phyloP scores from a whole-genome alignment of 768 basidiomycete genomes.

The Amanita jacksonii region DNA sequence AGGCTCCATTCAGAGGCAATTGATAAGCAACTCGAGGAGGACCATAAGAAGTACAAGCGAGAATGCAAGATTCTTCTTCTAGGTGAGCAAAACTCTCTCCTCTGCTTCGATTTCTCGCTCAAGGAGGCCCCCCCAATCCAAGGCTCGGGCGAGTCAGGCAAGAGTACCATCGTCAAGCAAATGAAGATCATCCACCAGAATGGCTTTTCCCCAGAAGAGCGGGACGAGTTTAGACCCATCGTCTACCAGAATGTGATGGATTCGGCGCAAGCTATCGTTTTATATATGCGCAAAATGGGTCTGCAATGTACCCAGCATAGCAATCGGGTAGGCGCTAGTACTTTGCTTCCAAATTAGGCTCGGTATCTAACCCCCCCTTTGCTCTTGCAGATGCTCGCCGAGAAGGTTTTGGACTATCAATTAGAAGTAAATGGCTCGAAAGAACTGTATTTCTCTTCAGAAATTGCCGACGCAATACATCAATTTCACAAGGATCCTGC shows the following conservation, averaged over 20 bases:
- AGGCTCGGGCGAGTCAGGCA: conserved; percentile 95
- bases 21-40: conserved; percentile 81
- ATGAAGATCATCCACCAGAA: conserved; percentile 98
- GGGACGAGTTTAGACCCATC: conserved; percentile 63
- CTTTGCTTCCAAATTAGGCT: conserved; percentile 1
- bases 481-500: conserved; percentile 65
- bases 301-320: conserved; percentile 61
- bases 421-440: conserved; percentile 34
- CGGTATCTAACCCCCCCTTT: neutral
- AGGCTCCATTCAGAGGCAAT: conserved; percentile 63
- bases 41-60: conserved; percentile 67
- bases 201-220: conserved; percentile 75
- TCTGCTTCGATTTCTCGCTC: neutral
- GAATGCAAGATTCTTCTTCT: conserved; percentile 91
- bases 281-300: conserved; percentile 80
- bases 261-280: conserved; percentile 76
- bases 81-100: conserved; percentile 40
- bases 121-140: neutral
- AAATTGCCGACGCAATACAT: conserved; percentile 59
- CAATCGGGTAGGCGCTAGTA: conserved; percentile 45
- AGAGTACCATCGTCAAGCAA: conserved; percentile 94
- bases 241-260: conserved; percentile 87
- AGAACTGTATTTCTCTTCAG: conserved; percentile 39
- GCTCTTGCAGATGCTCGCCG: conserved; percentile 31
- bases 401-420: conserved; percentile 53